These are phyloP conservation scores for Xylaria sp. DNA, from an alignment of 2,329 filamentous ascomycete genomes.

Conservation along the genomic window DNA sequence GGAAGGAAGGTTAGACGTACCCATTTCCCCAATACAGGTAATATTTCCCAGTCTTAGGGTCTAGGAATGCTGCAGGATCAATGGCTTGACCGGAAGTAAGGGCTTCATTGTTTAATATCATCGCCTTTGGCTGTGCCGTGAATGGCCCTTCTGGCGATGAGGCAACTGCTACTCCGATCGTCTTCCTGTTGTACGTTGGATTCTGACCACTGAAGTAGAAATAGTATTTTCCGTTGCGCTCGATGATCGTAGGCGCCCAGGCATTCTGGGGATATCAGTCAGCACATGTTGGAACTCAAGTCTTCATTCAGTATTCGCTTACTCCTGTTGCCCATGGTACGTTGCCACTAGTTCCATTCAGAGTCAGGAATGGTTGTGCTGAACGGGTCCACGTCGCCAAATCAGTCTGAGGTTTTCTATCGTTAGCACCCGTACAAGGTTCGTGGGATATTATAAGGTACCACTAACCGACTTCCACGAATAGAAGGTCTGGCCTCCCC, in stretches of 20 bases:
- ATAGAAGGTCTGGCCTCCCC: conserved; percentile 60
- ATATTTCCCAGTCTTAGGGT: conserved; percentile 65
- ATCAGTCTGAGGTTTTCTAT: conserved; percentile 42
- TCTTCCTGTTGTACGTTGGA: conserved; percentile 65
- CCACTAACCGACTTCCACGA: conserved; percentile 55
- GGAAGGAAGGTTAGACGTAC: conserved; percentile 23
- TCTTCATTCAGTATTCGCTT: conserved; percentile 6
- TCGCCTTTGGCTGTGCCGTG: conserved; percentile 61
- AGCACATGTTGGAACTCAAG: neutral
- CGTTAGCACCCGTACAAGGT: neutral
- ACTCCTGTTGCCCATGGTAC: conserved; percentile 71
- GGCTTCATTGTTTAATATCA: conserved; percentile 63
- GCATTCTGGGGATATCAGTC: conserved; percentile 56
- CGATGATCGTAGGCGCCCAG: conserved; percentile 72
- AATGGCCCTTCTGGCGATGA: conserved; percentile 69
- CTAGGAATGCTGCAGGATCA: conserved; percentile 69
- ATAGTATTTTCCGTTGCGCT: conserved; percentile 70
- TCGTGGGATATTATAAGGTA: neutral
- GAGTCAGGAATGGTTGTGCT: conserved; percentile 55
- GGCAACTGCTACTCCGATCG: conserved; percentile 69
- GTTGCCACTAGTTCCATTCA: conserved; percentile 59
- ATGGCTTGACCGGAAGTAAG: conserved; percentile 59
- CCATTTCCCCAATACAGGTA: conserved; percentile 71
- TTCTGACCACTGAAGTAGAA: conserved; percentile 68
- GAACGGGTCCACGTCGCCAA: conserved; percentile 56